phyloP scores from a whole-genome alignment of 1,284 basidiomycete genomes.

The Spongiforma sp. region DNA sequence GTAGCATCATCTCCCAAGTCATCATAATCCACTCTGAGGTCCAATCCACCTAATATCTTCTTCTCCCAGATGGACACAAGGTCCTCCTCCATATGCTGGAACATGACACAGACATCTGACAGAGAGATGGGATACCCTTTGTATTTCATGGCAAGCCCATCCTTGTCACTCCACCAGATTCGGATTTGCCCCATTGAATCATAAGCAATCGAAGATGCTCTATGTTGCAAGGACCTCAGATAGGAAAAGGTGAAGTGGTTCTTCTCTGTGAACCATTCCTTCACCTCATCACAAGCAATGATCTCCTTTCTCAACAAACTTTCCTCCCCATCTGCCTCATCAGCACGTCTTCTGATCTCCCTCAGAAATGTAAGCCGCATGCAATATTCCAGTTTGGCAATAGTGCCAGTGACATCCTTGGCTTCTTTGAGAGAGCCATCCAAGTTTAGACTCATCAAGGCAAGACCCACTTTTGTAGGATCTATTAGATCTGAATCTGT shows the following conservation, averaged over 20 bases:
- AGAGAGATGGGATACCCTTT: conserved; percentile 23
- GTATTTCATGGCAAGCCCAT: conserved; percentile 22
- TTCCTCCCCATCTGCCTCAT: neutral
- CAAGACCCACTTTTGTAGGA: conserved; percentile 29
- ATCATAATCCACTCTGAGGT: conserved; percentile 14
- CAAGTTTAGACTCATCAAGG: conserved; percentile 18
- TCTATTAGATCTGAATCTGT: conserved; percentile 9
- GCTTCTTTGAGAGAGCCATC: conserved; percentile 26
- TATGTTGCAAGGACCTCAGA: conserved; percentile 28
- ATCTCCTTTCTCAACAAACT: no score
- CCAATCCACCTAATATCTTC: conserved; percentile 15
- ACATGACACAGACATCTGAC: conserved; percentile 14
- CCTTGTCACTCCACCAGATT: conserved; percentile 32
- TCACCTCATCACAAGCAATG: conserved; percentile 1
- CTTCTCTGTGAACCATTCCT: conserved; percentile 28
- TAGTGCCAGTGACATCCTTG: conserved; percentile 18
- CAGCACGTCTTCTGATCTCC: conserved; percentile 16
- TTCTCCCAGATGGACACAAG: conserved; percentile 23
- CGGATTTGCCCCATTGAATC: conserved; percentile 19
- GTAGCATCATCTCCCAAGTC: neutral
- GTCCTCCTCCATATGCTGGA: conserved; percentile 12
- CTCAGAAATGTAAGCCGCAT: conserved; percentile 28
- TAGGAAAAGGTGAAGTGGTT: conserved; percentile 25
- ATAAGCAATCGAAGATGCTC: conserved; percentile 24
- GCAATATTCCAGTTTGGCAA: conserved; percentile 25